Evolutionary conservation across 768 basidiomycete genomes (phyloP).

Genomic region (Agaricus subrufescens): DNA sequence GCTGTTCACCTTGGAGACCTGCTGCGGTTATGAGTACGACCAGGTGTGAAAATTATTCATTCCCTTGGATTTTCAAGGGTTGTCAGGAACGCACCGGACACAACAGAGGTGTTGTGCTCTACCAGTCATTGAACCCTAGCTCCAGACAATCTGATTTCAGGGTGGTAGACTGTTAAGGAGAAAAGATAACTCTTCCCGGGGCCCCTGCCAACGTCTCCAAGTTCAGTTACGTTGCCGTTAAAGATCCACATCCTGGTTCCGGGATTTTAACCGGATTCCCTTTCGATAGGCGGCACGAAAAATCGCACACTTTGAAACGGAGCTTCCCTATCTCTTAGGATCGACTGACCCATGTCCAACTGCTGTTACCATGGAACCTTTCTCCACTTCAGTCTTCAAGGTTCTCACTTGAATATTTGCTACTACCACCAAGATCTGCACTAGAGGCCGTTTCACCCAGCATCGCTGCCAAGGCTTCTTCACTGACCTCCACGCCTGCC

Average conservation of each 20-base stretch:
- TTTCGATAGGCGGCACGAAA: constrained; percentile 66
- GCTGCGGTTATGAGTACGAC: constrained; percentile 77
- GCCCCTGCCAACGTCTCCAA: constrained; percentile 59
- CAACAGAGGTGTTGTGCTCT: constrained; percentile 68
- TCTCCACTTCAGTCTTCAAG: constrained; percentile 87
- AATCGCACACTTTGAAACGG: constrained; percentile 66
- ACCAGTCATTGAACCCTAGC: constrained; percentile 69
- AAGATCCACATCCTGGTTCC: constrained; percentile 70
- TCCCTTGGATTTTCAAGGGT: constrained; percentile 76
- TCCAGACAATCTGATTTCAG: constrained; percentile 73
- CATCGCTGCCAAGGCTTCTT: constrained; percentile 74
- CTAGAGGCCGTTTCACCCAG: constrained; percentile 61
- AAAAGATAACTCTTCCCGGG: constrained; percentile 79
- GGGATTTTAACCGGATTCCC: constrained; percentile 78
- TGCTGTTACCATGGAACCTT: constrained; percentile 85
- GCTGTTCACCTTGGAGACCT: constrained; percentile 80
- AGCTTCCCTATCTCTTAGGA: constrained; percentile 76
- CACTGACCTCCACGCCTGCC: constrained; percentile 73
- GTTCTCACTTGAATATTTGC: constrained; percentile 86
- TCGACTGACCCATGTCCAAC: constrained; percentile 85
- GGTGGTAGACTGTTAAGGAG: constrained; percentile 70
- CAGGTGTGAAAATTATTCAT: constrained; percentile 65
- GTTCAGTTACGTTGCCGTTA: constrained; percentile 67
- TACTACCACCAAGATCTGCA: constrained; percentile 88
- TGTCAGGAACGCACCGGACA: constrained; percentile 68